phyloP scores from a whole-genome alignment of 306 rosid genomes.

The Elaeagnus macrophylla region DNA sequence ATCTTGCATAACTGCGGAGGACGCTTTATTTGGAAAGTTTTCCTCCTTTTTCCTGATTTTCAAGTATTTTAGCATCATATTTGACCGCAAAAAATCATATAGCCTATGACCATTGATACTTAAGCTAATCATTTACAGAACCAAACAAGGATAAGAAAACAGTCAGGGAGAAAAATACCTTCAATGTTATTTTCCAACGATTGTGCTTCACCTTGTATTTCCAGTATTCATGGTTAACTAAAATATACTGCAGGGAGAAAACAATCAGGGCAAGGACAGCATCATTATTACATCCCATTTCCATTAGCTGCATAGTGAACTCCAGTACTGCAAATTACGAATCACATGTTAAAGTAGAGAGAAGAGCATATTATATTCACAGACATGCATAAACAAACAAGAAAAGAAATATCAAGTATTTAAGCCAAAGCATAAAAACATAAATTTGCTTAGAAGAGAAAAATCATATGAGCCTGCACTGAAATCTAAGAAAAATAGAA shows the following conservation, averaged over 20 bases:
- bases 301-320: conserved; percentile 73
- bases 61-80: neutral
- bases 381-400: conserved; percentile 8
- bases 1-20: too few species aligned
- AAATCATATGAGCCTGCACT: conserved; percentile 2
- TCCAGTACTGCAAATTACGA: conserved; percentile 71
- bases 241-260: conserved; percentile 76
- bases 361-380: neutral
- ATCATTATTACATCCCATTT: conserved; percentile 77
- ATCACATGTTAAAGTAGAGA: conserved; percentile 21
- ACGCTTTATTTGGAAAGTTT: too few species aligned
- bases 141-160: too few species aligned
- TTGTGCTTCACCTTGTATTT: conserved; percentile 68
- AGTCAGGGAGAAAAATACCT: too few species aligned
- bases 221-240: conserved; percentile 82
- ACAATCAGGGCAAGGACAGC: conserved; percentile 59
- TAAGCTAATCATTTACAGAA: conserved; percentile 3
- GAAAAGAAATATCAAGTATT: neutral
- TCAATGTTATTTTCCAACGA: conserved; percentile 75
- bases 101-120: neutral
- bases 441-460: neutral
- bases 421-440: neutral
- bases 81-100: too few species aligned
- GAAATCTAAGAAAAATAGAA: neutral
- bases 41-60: neutral